These are phyloP conservation scores for Rosa lucieae DNA, from an alignment of 306 rosid species.

Conservation along the genomic window DNA sequence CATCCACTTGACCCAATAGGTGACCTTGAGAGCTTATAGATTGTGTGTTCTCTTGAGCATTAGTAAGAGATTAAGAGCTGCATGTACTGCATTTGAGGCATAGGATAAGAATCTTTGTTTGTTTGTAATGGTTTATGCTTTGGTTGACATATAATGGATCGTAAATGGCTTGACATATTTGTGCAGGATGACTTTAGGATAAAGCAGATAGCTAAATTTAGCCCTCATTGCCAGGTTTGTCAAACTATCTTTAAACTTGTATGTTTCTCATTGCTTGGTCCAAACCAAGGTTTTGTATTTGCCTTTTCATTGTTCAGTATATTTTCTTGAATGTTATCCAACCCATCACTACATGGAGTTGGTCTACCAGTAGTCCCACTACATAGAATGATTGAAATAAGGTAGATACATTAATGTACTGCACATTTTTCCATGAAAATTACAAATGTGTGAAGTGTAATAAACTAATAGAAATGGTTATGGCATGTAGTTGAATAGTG, in stretches of 20 bases:
- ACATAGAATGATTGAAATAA: too few relatives aligned
- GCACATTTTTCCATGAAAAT: not conserved
- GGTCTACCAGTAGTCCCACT: too few relatives aligned
- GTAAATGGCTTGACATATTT: not conserved
- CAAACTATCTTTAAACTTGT: slow-evolving; percentile 11
- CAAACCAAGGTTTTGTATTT: too few relatives aligned
- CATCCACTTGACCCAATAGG: slow-evolving; percentile 86
- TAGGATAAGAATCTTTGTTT: not conserved
- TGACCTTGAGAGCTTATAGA: slow-evolving; percentile 37
- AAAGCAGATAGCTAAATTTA: slow-evolving; percentile 49
- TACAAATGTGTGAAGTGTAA: not conserved
- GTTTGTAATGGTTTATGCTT: not conserved
- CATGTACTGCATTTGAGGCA: too few relatives aligned
- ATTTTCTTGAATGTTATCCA: not conserved
- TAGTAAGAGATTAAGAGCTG: too few relatives aligned
- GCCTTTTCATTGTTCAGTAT: not conserved
- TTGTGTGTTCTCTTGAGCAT: too few relatives aligned
- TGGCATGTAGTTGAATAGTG: not conserved
- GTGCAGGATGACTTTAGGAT: slow-evolving; percentile 78
- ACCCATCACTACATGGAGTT: too few relatives aligned
- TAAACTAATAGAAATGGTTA: not conserved
- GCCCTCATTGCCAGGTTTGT: slow-evolving; percentile 62
- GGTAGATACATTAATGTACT: not conserved
- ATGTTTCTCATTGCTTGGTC: not conserved
- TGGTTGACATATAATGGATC: not conserved